phyloP scores from a whole-genome alignment of 78 protist genomes.

The Salpingoeca rosetta region DNA sequence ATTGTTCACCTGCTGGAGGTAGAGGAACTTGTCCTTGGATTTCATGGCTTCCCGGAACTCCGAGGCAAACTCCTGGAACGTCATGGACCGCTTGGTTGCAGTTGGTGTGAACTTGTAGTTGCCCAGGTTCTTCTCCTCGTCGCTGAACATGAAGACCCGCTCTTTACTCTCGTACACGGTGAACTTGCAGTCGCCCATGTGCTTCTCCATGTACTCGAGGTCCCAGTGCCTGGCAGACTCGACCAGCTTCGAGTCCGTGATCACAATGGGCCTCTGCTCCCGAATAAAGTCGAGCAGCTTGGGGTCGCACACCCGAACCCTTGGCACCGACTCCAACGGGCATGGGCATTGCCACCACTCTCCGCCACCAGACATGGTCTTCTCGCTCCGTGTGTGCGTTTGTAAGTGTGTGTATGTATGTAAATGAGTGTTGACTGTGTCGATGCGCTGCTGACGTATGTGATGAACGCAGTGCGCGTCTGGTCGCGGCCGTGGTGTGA shows the following conservation, averaged over 20 bases:
- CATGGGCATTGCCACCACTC: no score
- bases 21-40: not conserved
- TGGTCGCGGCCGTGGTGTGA: no score
- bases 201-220: not conserved
- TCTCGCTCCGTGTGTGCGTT: no score
- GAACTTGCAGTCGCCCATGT: not conserved
- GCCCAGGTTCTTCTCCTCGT: not conserved
- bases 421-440: no score
- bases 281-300: not conserved
- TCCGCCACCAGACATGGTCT: no score
- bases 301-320: no score
- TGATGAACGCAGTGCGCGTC: no score
- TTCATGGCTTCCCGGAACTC: not conserved
- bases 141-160: no score
- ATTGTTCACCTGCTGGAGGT: not conserved
- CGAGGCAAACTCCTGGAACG: not conserved
- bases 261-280: not conserved
- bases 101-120: not conserved
- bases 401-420: no score
- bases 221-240: not conserved
- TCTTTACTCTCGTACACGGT: no score
- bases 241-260: not conserved
- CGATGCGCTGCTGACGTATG: no score
- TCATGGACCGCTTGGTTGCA: not conserved
- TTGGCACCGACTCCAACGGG: no score